Percentiles rank a stretch among this genome's conserved stretches.
Conservation (phyloP, 768 basidiomycete genomes). For the Lactarius akahatsu region DNA sequence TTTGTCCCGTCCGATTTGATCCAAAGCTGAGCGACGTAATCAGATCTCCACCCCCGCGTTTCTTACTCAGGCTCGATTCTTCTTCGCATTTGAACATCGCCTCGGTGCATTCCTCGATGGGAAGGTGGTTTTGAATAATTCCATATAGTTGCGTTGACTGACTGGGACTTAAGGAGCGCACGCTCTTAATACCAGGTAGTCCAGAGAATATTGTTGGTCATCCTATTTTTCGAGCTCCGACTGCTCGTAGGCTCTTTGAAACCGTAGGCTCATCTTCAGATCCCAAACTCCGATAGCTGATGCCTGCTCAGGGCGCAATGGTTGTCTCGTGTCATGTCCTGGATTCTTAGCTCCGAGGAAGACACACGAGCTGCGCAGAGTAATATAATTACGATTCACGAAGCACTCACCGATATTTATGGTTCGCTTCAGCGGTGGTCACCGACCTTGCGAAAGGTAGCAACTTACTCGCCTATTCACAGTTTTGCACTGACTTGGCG, state of each 20-base stretch:
- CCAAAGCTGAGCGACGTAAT: constrained; percentile 7
- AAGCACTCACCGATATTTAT: constrained; percentile 15
- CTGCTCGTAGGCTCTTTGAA: constrained; percentile 62
- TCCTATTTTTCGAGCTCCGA: constrained; percentile 64
- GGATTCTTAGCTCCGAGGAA: constrained; percentile 41
- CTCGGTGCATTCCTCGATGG: constrained; percentile 22
- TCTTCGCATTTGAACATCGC: constrained; percentile 27
- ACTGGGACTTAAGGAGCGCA: constrained; percentile 50
- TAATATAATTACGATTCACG: neutral
- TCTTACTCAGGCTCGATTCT: constrained; percentile 24
- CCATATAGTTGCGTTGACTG: neutral
- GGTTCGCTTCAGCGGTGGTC: constrained; percentile 17
- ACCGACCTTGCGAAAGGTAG: constrained; percentile 23
- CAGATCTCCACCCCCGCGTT: constrained; percentile 20
- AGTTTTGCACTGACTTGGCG: constrained; percentile 5
- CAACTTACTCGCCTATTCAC: neutral
- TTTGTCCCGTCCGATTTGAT: neutral
- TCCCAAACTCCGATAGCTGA: neutral
- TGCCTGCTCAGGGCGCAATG: constrained; percentile 43
- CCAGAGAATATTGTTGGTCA: constrained; percentile 57
- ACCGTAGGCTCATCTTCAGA: constrained; percentile 42
- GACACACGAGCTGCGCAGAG: neutral
- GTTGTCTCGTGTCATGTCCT: constrained; percentile 45
- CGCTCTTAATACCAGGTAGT: constrained; percentile 49
- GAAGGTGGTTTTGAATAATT: constrained; percentile 11